Evolutionary conservation across 2,329 filamentous ascomycete genomes (phyloP).

Genomic region (Neobulgaria alba): DNA sequence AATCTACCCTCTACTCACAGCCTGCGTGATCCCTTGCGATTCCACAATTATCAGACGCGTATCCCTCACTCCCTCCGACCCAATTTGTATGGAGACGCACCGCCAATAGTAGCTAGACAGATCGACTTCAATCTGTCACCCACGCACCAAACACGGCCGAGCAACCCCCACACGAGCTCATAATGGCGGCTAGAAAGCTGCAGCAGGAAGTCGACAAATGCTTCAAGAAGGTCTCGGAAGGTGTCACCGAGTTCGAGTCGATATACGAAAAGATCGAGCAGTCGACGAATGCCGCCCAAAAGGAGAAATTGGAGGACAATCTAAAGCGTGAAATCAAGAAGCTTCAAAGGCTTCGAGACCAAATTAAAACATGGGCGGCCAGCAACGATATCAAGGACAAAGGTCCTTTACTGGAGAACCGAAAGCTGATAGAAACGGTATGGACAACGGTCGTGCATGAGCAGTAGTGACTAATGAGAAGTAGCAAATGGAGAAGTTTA

Average conservation of each 20-base stretch:
- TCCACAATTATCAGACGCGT: constrained; percentile 3
- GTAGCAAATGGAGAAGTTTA: constrained; percentile 99
- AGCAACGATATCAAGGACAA: constrained; percentile 99
- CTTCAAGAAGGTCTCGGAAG: constrained; percentile 97
- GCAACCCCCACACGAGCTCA: constrained; percentile 27
- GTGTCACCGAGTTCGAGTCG: constrained; percentile 81
- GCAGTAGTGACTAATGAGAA: constrained; percentile 25
- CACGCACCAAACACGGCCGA: constrained; percentile 9
- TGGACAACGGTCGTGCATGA: constrained; percentile 7
- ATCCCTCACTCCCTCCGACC: constrained; percentile 6
- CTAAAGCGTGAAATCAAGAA: constrained; percentile 99
- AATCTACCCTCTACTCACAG: not conserved
- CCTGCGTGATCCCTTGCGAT: not conserved
- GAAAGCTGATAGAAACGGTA: constrained; percentile 96
- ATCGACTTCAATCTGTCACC: constrained; percentile 15
- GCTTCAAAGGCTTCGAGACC: constrained; percentile 89
- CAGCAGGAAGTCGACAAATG: constrained; percentile 98
- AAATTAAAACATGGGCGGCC: constrained; percentile 99
- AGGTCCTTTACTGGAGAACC: constrained; percentile 83
- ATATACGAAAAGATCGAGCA: constrained; percentile 98
- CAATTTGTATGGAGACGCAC: constrained; percentile 20
- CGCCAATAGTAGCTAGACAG: not conserved
- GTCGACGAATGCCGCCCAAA: constrained; percentile 85
- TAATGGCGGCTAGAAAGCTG: constrained; percentile 91
- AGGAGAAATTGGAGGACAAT: constrained; percentile 96